Conservation (phyloP, 495 filamentous ascomycete genomes). For the Paragyromitra xinjiangensis region DNA sequence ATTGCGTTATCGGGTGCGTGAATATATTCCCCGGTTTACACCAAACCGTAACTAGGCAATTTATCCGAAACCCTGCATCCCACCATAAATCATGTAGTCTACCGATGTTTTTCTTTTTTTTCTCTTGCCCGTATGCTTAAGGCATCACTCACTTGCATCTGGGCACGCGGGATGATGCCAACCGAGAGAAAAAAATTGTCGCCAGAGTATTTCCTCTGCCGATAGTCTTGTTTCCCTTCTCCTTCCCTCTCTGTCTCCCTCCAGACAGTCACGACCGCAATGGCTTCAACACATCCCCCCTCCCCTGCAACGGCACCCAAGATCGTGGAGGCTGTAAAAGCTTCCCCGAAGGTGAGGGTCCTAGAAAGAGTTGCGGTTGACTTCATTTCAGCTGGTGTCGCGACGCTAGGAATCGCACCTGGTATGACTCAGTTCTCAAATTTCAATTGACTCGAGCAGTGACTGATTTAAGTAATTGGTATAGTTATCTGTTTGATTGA, state of each 20-base stretch:
- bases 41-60: conserved; percentile 33
- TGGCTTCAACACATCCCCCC: conserved; percentile 32
- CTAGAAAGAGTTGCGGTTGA: conserved; percentile 70
- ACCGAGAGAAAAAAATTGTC: neutral
- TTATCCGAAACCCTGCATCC: conserved; percentile 31
- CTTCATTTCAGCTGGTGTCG: conserved; percentile 73
- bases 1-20: conserved; percentile 28
- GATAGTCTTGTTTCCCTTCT: neutral
- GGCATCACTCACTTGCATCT: conserved; percentile 14
- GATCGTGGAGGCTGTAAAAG: conserved; percentile 27
- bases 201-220: neutral
- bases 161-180: conserved; percentile 26
- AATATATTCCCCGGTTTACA: conserved; percentile 20
- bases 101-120: conserved; percentile 23
- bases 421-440: conserved; percentile 36
- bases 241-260: neutral
- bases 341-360: conserved; percentile 25
- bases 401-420: conserved; percentile 85
- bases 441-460: neutral
- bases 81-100: neutral
- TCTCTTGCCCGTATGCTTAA: conserved; percentile 11
- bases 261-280: neutral
- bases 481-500: conserved; percentile 86
- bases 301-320: conserved; percentile 21
- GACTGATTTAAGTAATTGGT: conserved; percentile 5